These are phyloP conservation scores for Neurospora sp. DNA, from an alignment of 495 filamentous ascomycete genomes.

Conservation along the genomic window DNA sequence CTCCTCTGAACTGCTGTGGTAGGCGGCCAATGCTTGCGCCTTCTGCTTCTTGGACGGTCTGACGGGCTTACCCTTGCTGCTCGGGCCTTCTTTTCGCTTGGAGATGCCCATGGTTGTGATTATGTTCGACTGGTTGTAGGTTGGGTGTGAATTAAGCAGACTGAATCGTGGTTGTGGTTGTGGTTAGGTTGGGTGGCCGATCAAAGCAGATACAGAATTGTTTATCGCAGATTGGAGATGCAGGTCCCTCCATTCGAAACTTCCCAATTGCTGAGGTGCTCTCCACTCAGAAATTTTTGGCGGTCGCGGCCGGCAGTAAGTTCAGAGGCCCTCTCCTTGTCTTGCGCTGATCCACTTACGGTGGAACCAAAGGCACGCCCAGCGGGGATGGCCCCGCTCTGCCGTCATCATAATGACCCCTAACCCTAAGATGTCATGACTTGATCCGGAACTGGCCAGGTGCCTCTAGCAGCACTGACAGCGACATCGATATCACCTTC, in stretches of 20 bases:
- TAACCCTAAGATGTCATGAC: neutral
- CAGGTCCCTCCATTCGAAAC: conserved; percentile 1
- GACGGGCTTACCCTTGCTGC: conserved; percentile 33
- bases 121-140: neutral
- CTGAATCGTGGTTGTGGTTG: neutral
- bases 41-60: conserved; percentile 60
- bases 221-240: neutral
- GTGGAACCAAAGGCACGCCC: neutral
- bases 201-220: neutral
- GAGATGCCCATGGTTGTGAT: conserved; percentile 22
- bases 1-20: conserved; percentile 62
- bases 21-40: conserved; percentile 45
- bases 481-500: neutral
- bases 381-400: neutral
- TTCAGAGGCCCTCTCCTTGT: neutral
- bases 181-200: neutral
- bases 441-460: neutral
- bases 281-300: conserved; percentile 26
- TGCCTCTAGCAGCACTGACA: neutral
- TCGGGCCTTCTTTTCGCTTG: conserved; percentile 41
- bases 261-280: neutral
- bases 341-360: rapidly evolving
- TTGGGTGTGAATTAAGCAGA: neutral
- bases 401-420: neutral
- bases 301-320: conserved; percentile 17